These are phyloP conservation scores for Vitis hybrid DNA, from an alignment of 177 flowering plant genomes.

Conservation along the genomic window DNA sequence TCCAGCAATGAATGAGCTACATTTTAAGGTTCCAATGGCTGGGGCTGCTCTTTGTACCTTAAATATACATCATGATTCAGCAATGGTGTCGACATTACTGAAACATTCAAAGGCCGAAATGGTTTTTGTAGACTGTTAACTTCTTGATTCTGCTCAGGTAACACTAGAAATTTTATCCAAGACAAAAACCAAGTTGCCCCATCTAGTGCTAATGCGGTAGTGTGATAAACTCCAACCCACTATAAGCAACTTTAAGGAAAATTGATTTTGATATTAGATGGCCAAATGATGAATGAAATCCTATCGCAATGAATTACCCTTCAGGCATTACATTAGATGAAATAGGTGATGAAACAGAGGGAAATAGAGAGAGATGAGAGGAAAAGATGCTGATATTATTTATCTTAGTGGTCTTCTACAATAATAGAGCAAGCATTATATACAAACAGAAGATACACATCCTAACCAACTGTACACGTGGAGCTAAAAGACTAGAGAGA, in stretches of 20 bases:
- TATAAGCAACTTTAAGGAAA: slow-evolving; percentile 18
- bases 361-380: too few species aligned
- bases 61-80: slow-evolving; percentile 40
- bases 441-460: too few species aligned
- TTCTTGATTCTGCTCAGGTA: slow-evolving; percentile 26
- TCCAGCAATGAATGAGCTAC: slow-evolving; percentile 48
- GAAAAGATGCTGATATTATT: too few species aligned
- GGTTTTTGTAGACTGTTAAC: slow-evolving; percentile 48
- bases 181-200: slow-evolving; percentile 16
- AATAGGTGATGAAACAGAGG: slow-evolving; percentile 36
- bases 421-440: too few species aligned
- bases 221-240: neutral
- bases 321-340: slow-evolving; percentile 71
- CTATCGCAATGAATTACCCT: slow-evolving; percentile 57
- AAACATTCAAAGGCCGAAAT: slow-evolving; percentile 60
- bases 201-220: slow-evolving; percentile 27
- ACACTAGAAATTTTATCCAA: slow-evolving; percentile 29
- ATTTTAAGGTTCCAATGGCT: slow-evolving; percentile 51
- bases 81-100: slow-evolving; percentile 14
- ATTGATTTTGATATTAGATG: slow-evolving; percentile 28
- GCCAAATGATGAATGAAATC: slow-evolving; percentile 55
- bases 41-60: slow-evolving; percentile 41
- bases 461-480: too few species aligned
- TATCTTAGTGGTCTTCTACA: too few species aligned
- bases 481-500: too few species aligned